phyloP scores from a whole-genome alignment of 2,329 filamentous ascomycete species.

The Septoria linicola region DNA sequence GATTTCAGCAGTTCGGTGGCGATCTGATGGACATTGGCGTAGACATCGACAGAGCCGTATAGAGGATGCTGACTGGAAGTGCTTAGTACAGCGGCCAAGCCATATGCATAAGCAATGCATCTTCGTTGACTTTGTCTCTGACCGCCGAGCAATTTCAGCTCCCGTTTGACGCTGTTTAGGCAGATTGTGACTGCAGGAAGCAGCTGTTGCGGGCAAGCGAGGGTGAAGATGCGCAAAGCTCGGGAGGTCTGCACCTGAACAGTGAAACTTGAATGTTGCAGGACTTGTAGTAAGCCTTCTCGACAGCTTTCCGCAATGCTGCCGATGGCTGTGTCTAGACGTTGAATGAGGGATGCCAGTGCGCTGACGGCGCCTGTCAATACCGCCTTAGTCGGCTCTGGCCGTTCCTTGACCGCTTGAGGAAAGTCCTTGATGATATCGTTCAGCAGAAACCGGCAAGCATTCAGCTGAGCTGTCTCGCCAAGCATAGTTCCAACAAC shows the following conservation, averaged over 20 bases:
- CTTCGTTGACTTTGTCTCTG: constrained; percentile 75
- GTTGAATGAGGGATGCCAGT: constrained; percentile 72
- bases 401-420: constrained; percentile 78
- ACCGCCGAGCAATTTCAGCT: constrained; percentile 73
- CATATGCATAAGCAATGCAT: constrained; percentile 89
- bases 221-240: constrained; percentile 80
- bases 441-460: constrained; percentile 78
- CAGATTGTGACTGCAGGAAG: constrained; percentile 89
- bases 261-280: constrained; percentile 93
- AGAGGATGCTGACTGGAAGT: constrained; percentile 84
- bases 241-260: constrained; percentile 88
- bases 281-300: constrained; percentile 82
- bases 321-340: constrained; percentile 78
- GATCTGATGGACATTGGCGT: constrained; percentile 85
- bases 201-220: constrained; percentile 89
- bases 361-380: constrained; percentile 77
- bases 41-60: constrained; percentile 93
- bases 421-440: constrained; percentile 92
- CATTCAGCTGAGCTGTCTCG: constrained; percentile 82
- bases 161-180: constrained; percentile 90
- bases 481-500: constrained; percentile 80
- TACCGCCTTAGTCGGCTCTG: constrained; percentile 84
- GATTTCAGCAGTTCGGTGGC: constrained; percentile 90
- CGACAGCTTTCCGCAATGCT: constrained; percentile 77
- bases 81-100: constrained; percentile 84